Evolutionary conservation across 1,139 yeast genomes (phyloP).

Genomic region (Kurtzmaniella quercitrusa): DNA sequence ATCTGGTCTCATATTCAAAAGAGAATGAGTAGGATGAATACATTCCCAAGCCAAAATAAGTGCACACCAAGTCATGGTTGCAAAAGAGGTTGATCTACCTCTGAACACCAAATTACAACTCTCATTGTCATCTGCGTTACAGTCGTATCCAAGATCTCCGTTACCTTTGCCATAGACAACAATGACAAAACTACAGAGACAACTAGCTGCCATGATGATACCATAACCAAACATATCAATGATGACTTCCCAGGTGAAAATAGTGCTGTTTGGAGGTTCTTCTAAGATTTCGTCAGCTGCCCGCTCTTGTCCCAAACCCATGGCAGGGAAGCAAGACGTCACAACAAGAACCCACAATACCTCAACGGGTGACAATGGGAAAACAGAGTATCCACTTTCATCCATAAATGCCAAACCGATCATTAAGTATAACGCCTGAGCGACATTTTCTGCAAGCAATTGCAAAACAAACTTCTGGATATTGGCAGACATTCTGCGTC

Average conservation of each 20-base stretch:
- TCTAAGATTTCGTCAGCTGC: constrained; percentile 28
- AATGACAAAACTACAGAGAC: constrained; percentile 26
- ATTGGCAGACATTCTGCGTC: constrained; percentile 44
- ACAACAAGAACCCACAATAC: constrained; percentile 35
- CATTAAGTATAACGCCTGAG: constrained; percentile 42
- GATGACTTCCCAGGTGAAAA: constrained; percentile 30
- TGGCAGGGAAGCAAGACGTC: constrained; percentile 37
- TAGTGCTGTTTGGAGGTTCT: constrained; percentile 25
- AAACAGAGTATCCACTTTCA: constrained; percentile 26
- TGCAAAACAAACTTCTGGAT: constrained; percentile 47
- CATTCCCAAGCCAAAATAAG: constrained; percentile 89
- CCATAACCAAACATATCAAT: constrained; percentile 32
- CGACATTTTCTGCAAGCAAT: constrained; percentile 46
- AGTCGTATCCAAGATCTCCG: constrained; percentile 27
- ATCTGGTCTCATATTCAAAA: constrained; percentile 73
- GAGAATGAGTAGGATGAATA: constrained; percentile 68
- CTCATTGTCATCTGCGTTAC: constrained; percentile 13
- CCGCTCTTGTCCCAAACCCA: constrained; percentile 36
- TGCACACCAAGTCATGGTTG: constrained; percentile 89
- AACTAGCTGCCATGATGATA: constrained; percentile 33
- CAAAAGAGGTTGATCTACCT: constrained; percentile 80
- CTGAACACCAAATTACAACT: constrained; percentile 63
- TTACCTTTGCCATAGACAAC: constrained; percentile 29
- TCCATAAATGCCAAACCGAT: constrained; percentile 33
- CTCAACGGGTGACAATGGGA: constrained; percentile 34